Base-by-base conservation (phyloP, 2,329 filamentous ascomycete species). In the Cladobotryum protrusum region DNA sequence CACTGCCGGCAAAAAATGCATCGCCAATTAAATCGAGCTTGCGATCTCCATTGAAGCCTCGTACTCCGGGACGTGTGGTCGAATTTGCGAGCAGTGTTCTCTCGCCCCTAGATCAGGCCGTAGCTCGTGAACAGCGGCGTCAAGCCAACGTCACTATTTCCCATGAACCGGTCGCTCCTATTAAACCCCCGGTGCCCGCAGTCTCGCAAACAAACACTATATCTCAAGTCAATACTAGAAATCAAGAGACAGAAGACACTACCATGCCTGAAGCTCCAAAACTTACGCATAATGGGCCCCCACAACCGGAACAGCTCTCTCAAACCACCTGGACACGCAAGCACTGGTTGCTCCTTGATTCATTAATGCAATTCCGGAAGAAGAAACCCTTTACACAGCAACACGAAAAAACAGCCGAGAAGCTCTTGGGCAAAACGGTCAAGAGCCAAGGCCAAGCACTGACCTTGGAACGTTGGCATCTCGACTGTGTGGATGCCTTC, bases 11-110 rank as follows among this genome's bases (percentile, higher is more conserved):
- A 46, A 74, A 70, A 52, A 69, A 72, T n/a, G 72, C 73, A 4
- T 82, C 78, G 1, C 79, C 79, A 0, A 69, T 64, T 8, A 83
- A 82, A 59, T 82, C 79, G 1, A 77, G 72, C 55, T 63, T 83
- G 19, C 73, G 79, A 15, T 80, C 79, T 4, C 77, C 78, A 0
- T 60, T 79, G 15, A 83, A 82, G 57, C 73, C 76, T 3, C 79
- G 73, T 53, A 81, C 77, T 2, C 77, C 77, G 1, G 79, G 79
- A 4, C 73, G 77, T 0, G 75, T 82, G 1, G 79, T 83, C 13
- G 77, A 79, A 50, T 82, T 82, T 55, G 75, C 74, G 1, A 75
- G 72, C 61, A 76, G 69, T 59, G 72, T 73, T 1, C 61, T 75
- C 6, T 75, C 74, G 3, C 74, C 75, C 1, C 57, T 69, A 1